A percentile compares a stretch with the other conserved stretches of the same genome.
Evolutionary conservation across 164 flowering plant species (phyloP).

Genomic region (Cinnamomum micranthum): DNA sequence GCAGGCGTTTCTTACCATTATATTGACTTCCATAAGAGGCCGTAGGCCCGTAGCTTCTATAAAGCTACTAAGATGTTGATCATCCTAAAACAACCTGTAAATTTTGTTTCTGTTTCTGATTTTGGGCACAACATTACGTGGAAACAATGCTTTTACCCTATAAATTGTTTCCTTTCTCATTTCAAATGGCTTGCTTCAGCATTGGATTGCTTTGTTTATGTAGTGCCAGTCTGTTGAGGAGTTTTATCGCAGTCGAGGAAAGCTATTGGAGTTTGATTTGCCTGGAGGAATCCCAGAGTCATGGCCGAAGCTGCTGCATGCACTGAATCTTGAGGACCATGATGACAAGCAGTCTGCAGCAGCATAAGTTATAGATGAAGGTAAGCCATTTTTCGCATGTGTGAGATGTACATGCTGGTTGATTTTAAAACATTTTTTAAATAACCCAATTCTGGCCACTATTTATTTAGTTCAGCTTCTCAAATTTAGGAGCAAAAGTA

Average conservation of each 20-base stretch:
- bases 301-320: constrained; percentile 86
- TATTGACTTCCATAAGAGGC: too few species aligned
- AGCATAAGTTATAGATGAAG: constrained; percentile 5
- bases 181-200: neutral
- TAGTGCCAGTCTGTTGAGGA: constrained; percentile 90
- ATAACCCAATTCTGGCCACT: neutral
- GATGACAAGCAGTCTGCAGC: constrained; percentile 61
- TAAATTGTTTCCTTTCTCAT: neutral
- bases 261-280: constrained; percentile 78
- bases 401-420: constrained; percentile 20
- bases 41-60: too few species aligned
- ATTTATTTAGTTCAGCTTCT: neutral
- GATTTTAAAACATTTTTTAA: constrained; percentile 16
- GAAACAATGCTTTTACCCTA: neutral
- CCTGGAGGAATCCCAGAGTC: constrained; percentile 98
- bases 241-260: constrained; percentile 71
- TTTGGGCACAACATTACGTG: neutral
- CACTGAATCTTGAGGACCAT: constrained; percentile 65
- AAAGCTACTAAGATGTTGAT: too few species aligned
- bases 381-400: constrained; percentile 44
- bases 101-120: neutral
- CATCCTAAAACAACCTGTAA: too few species aligned
- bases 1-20: too few species aligned
- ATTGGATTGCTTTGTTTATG: constrained; percentile 16
- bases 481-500: neutral